Evolutionary conservation across 192 early-diverging fungal species (phyloP).

Genomic region (Backusella parvicylindrica): DNA sequence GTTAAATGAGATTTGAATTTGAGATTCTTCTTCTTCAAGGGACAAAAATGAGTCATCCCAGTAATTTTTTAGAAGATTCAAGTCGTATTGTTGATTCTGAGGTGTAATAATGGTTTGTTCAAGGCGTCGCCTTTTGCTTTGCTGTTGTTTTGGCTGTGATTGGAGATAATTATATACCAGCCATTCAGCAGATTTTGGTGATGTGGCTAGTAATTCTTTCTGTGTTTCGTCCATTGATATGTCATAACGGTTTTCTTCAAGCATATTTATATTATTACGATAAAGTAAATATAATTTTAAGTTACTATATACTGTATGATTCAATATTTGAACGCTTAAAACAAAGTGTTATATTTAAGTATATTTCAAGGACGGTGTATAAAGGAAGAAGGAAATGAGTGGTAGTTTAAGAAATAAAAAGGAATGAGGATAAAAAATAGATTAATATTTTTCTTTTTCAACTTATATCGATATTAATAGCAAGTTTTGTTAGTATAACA

Average conservation of each 20-base stretch:
- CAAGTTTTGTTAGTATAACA: neutral
- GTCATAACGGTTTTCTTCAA: neutral
- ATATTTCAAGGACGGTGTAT: neutral
- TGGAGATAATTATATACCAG: neutral
- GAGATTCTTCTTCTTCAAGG: constrained; percentile 1
- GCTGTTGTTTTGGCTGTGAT: neutral
- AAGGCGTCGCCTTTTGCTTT: neutral
- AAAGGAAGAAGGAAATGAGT: neutral
- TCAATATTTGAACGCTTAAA: neutral
- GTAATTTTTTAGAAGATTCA: neutral
- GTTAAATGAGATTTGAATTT: neutral
- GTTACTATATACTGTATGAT: neutral
- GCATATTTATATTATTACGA: neutral
- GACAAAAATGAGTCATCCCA: constrained; percentile 6
- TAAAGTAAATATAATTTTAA: neutral
- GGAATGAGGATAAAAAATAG: neutral
- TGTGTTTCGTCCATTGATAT: neutral
- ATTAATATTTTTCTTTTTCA: neutral
- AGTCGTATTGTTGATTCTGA: neutral
- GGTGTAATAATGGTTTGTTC: neutral
- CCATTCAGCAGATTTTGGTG: neutral
- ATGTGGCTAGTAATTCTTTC: neutral
- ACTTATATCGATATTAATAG: neutral
- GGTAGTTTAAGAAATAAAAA: neutral
- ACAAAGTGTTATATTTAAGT: neutral